These are phyloP conservation scores for Tripterygium wilfordii DNA, from an alignment of 177 flowering plant genomes.

Conservation along the genomic window DNA sequence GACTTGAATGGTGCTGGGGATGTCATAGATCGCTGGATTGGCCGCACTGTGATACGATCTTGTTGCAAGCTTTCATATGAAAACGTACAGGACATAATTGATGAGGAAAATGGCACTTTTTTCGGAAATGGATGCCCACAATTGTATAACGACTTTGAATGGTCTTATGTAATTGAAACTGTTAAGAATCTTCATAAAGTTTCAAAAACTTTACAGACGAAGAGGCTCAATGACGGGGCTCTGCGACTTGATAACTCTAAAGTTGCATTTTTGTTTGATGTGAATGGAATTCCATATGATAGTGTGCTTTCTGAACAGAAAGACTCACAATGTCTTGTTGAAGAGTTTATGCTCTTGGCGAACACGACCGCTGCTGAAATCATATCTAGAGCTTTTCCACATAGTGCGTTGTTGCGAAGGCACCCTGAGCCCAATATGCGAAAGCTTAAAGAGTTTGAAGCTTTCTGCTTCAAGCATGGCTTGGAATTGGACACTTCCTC, in stretches of 20 bases:
- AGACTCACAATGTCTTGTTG: constrained; percentile 75
- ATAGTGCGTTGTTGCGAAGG: constrained; percentile 73
- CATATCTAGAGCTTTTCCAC: constrained; percentile 76
- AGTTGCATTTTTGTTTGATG: constrained; percentile 59
- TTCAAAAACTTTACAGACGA: constrained; percentile 52
- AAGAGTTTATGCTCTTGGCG: constrained; percentile 96
- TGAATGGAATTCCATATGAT: constrained; percentile 67
- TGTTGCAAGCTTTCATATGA: constrained; percentile 94
- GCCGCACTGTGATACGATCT: constrained; percentile 75
- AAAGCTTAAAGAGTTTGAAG: constrained; percentile 76
- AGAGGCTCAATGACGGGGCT: constrained; percentile 68
- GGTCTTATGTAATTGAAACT: constrained; percentile 60
- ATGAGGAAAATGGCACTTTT: constrained; percentile 13
- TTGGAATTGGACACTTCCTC: constrained; percentile 72
- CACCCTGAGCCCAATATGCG: constrained; percentile 83
- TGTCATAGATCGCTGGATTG: constrained; percentile 75
- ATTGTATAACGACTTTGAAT: constrained; percentile 55
- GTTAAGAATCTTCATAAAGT: constrained; percentile 52
- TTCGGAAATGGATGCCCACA: constrained; percentile 31
- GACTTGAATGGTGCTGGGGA: constrained; percentile 53
- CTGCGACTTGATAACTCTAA: constrained; percentile 59
- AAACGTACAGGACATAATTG: constrained; percentile 73
- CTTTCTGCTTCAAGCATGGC: constrained; percentile 73
- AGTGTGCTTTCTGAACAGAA: constrained; percentile 34
- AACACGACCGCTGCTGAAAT: constrained; percentile 86